phyloP scores from a whole-genome alignment of 2,329 filamentous ascomycete species.

The Teratosphaeria zuluensis region DNA sequence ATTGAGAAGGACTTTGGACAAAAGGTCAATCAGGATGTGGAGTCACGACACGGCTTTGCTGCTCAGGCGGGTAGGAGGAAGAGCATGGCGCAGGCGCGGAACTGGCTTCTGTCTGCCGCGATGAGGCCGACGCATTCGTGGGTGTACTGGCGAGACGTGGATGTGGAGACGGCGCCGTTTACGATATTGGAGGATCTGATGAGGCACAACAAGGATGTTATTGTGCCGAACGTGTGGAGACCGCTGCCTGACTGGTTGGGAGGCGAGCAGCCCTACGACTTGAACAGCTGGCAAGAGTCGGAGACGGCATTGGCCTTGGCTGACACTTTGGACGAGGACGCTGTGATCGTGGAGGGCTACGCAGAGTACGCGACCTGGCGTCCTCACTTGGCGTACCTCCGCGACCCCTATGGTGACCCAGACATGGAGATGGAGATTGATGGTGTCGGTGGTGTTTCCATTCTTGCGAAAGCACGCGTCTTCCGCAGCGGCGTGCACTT shows the following conservation, averaged over 20 bases:
- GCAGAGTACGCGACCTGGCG: constrained; percentile 98
- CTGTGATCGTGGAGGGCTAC: constrained; percentile 97
- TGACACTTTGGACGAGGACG: constrained; percentile 92
- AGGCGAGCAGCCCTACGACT: constrained; percentile 93
- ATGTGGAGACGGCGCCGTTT: constrained; percentile 93
- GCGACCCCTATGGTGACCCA: constrained; percentile 92
- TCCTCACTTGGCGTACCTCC: constrained; percentile 89
- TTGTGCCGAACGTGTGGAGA: constrained; percentile 97
- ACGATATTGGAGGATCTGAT: constrained; percentile 96
- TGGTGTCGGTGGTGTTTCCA: constrained; percentile 93
- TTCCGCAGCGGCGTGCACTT: constrained; percentile 95
- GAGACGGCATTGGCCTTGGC: constrained; percentile 90
- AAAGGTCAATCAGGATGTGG: constrained; percentile 93
- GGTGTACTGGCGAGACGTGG: constrained; percentile 99
- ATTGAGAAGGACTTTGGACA: constrained; percentile 99
- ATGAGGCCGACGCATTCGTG: constrained; percentile 91
- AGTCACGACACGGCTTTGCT: constrained; percentile 93
- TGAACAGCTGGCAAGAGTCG: constrained; percentile 99
- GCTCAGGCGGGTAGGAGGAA: constrained; percentile 90
- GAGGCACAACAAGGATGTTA: constrained; percentile 97
- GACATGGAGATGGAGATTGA: constrained; percentile 99
- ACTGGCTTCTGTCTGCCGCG: constrained; percentile 91
- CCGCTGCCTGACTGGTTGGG: constrained; percentile 98
- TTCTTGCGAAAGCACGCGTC: constrained; percentile 88
- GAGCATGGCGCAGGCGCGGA: constrained; percentile 93